Conservation (phyloP, 345 rosid genomes). For the Microcos paniculata region DNA sequence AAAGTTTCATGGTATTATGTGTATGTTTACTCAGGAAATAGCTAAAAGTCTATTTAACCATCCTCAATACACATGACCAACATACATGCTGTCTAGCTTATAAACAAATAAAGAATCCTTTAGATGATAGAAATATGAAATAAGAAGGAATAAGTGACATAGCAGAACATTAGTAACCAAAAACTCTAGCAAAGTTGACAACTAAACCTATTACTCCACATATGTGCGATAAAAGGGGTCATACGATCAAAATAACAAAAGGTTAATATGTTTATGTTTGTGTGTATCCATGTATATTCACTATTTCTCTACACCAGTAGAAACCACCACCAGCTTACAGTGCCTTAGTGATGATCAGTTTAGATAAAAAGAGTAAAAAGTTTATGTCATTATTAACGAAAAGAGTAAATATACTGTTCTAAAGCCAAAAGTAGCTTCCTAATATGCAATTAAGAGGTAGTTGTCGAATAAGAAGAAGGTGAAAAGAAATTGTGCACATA, state of each 20-base stretch:
- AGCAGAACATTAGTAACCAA: neutral
- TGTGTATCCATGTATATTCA: neutral
- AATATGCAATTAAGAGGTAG: neutral
- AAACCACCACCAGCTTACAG: neutral
- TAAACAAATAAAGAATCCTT: neutral
- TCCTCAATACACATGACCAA: neutral
- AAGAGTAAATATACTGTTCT: neutral
- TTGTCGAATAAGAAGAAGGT: neutral
- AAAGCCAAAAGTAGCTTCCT: neutral
- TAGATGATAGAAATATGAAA: neutral
- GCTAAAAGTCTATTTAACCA: neutral
- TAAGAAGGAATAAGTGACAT: neutral
- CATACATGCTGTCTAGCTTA: neutral
- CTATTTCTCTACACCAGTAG: neutral
- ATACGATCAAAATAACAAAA: neutral
- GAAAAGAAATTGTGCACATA: neutral
- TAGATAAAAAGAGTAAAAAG: neutral
- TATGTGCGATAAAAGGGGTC: neutral
- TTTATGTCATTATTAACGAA: neutral
- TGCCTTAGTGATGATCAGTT: neutral
- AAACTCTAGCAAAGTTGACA: neutral
- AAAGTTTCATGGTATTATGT: neutral
- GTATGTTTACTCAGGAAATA: neutral
- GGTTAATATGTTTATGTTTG: neutral
- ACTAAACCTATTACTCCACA: neutral